Percentiles rank a stretch among this genome's conserved stretches.
phyloP scores from a whole-genome alignment of 1,139 yeast genomes.

The Saccharomyces hybrid region DNA sequence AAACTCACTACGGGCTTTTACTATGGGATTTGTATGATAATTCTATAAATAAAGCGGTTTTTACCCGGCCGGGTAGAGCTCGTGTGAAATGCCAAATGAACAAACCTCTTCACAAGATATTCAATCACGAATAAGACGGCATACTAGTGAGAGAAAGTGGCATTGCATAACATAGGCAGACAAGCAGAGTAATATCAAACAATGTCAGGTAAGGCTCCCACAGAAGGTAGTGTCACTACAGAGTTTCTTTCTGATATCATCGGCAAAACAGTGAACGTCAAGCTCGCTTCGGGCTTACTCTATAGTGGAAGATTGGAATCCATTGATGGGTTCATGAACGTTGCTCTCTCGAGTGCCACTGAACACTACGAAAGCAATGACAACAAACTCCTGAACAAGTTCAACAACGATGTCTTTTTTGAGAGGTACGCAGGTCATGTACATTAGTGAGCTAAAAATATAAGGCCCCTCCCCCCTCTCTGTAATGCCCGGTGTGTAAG shows the following conservation, averaged over 20 bases:
- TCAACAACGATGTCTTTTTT: slow-evolving; percentile 86
- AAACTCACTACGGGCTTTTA: not conserved
- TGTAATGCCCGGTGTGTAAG: not conserved
- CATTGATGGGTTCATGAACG: slow-evolving; percentile 95
- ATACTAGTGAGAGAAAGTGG: not conserved
- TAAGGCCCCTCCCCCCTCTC: not conserved
- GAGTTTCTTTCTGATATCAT: slow-evolving; percentile 70
- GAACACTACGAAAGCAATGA: slow-evolving; percentile 45
- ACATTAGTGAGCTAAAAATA: slow-evolving; percentile 27
- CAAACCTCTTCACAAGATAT: not conserved
- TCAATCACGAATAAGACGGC: not conserved
- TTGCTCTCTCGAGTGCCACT: slow-evolving; percentile 69
- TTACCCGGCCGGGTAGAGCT: not conserved
- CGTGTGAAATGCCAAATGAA: not conserved
- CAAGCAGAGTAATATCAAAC: not conserved
- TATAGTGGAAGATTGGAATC: slow-evolving; percentile 73
- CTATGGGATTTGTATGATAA: not conserved
- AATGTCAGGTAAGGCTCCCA: slow-evolving; percentile 7
- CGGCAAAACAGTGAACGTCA: slow-evolving; percentile 74
- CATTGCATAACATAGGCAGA: not conserved
- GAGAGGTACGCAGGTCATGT: slow-evolving; percentile 87
- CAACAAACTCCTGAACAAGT: slow-evolving; percentile 48
- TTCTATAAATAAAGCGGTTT: not conserved
- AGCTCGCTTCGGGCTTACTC: slow-evolving; percentile 78
- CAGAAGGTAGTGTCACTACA: slow-evolving; percentile 42